These are phyloP conservation scores for Chlorociboria aeruginascens DNA, from an alignment of 495 filamentous ascomycete genomes.

Conservation along the genomic window DNA sequence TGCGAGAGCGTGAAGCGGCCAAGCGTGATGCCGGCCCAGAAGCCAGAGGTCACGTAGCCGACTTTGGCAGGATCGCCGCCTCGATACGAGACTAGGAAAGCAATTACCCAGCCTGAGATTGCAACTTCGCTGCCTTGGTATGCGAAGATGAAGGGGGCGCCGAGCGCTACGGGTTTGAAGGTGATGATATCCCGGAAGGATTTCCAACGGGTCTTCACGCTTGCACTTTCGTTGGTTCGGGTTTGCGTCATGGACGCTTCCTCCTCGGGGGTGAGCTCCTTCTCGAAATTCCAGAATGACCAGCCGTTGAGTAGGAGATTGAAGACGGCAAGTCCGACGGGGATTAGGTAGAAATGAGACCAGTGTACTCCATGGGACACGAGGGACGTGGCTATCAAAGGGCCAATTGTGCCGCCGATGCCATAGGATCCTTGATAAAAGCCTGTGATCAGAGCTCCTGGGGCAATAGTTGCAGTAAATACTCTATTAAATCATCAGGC, in stretches of 20 bases:
- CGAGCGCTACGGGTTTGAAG: constrained; percentile 45
- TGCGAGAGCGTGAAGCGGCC: constrained; percentile 57
- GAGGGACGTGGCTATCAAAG: constrained; percentile 57
- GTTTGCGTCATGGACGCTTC: constrained; percentile 11
- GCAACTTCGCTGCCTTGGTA: constrained; percentile 72
- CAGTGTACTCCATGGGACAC: constrained; percentile 36
- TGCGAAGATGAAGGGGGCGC: constrained; percentile 64
- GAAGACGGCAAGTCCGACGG: constrained; percentile 34
- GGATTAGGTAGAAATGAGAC: constrained; percentile 48
- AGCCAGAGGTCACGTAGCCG: constrained; percentile 72
- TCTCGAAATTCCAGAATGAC: constrained; percentile 44
- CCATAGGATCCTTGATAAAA: constrained; percentile 61
- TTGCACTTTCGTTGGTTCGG: constrained; percentile 17
- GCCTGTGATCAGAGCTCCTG: constrained; percentile 20
- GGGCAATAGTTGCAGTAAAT: too few relatives aligned
- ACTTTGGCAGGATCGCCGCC: constrained; percentile 51
- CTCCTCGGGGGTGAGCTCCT: constrained; percentile 22
- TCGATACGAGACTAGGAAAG: constrained; percentile 61
- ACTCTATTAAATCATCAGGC: too few relatives aligned
- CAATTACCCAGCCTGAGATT: constrained; percentile 75
- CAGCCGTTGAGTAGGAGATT: constrained; percentile 35
- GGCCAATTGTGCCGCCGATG: constrained; percentile 55
- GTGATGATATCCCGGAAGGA: constrained; percentile 35
- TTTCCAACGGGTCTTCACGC: constrained; percentile 12
- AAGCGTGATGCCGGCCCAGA: constrained; percentile 66